Conservation (phyloP, 2,329 filamentous ascomycete genomes). For the Colletotrichum tanaceti region DNA sequence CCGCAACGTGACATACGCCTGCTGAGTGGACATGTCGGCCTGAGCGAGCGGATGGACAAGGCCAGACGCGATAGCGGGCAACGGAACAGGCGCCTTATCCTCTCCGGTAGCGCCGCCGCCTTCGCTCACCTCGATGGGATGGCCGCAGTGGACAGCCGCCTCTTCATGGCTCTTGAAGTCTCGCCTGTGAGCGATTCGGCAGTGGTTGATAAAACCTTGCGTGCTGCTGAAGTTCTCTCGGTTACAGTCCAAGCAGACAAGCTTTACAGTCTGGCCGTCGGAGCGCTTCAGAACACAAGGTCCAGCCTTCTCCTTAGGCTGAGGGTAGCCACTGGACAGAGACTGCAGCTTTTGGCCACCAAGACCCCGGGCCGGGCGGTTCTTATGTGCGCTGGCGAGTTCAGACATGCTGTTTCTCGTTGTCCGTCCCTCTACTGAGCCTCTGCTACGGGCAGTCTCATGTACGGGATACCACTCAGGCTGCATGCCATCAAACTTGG, state of each 20-base stretch:
- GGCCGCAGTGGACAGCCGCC: conserved; percentile 87
- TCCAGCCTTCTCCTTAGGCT: conserved; percentile 82
- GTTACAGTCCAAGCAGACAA: conserved; percentile 89
- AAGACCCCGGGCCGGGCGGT: conserved; percentile 60
- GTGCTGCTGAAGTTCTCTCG: conserved; percentile 95
- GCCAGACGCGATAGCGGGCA: conserved; percentile 53
- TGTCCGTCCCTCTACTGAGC: conserved; percentile 75
- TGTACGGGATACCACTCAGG: conserved; percentile 58
- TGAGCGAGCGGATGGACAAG: conserved; percentile 73
- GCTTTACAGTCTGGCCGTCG: conserved; percentile 87
- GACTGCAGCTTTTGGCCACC: conserved; percentile 74
- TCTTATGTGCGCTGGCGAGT: conserved; percentile 57
- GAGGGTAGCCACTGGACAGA: conserved; percentile 76
- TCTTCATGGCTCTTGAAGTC: conserved; percentile 97
- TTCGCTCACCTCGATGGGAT: conserved; percentile 79
- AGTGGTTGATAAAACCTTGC: conserved; percentile 99
- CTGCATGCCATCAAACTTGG: conserved; percentile 80
- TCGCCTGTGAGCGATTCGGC: conserved; percentile 91
- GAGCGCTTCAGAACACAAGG: conserved; percentile 87
- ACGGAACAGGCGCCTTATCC: conserved; percentile 40
- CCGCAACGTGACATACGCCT: conserved; percentile 63
- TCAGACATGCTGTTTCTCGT: conserved; percentile 81
- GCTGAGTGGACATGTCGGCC: conserved; percentile 64
- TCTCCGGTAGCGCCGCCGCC: conserved; percentile 54
- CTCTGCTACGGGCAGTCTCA: conserved; percentile 58